Base-by-base conservation (phyloP, 768 basidiomycete genomes). In the Russula compacta region DNA sequence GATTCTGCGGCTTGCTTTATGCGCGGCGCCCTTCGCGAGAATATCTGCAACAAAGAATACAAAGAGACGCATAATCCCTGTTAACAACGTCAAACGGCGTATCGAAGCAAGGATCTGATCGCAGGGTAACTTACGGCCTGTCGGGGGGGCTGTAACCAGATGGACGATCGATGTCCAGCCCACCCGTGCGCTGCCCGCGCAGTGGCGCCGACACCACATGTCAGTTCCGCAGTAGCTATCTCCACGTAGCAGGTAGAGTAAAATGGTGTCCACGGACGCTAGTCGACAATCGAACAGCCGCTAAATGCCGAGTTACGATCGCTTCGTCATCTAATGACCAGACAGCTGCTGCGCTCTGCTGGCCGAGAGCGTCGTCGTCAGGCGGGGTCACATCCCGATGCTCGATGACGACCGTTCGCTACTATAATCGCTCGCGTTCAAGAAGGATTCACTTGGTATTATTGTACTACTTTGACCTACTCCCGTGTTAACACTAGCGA, bases 371-470 rank as follows among this genome's bases (percentile, higher is more conserved):
- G 24, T 3, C 7, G 60, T 53, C 32, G 60, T 67, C 15, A 57
- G 66, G 32, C 60, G 58, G 5, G 60, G 49, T 35, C 64, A 65
- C 8, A 21, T 67, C 32, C 61, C 66, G n/a, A 59, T 58, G 15
- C 60, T 67, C 52, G 48, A 59, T 21, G 66, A 66, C 40, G 60
- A 63, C 44, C n/a, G 32, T 21, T 43, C 47, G 14, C 58, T 67
- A 21, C 65, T 58, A 4, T 66, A 59, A 42, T 21, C 63, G 19
- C 44, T 12, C 24, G 64, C 64, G 2, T 51, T 66, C 38, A 63
- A 17, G 66, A 66, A 33, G 66, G 66, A 38, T 64, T 66, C n/a
- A 57, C 53, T 35, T 59, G 65, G 53, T 19, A 7, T 17, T 19
- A 12, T 29, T 19, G 36, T 6, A 17, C 15, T 21, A 6, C 6